A percentile compares a stretch with the other conserved stretches of the same genome.
Evolutionary conservation across 1,284 basidiomycete genomes (phyloP).

Genomic region (Leccinum colubrinum): DNA sequence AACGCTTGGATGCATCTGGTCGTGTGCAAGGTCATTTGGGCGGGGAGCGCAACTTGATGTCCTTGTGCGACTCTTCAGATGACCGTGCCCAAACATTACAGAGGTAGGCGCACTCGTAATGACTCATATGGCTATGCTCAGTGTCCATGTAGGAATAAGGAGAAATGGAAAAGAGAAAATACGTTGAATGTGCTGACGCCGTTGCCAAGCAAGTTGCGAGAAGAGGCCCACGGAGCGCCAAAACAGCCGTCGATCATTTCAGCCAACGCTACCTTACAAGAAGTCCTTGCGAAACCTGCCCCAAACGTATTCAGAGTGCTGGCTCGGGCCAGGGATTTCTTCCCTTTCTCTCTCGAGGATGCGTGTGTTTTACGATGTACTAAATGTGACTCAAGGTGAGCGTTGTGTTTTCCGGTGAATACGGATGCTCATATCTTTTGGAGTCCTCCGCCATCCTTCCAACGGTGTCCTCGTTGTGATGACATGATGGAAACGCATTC

Average conservation of each 20-base stretch:
- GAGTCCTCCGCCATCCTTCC: slow-evolving; percentile 44
- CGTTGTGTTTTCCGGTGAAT: not conserved
- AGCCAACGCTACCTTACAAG: slow-evolving; percentile 35
- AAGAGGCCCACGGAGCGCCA: not conserved
- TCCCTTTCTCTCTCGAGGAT: slow-evolving; percentile 48
- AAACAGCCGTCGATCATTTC: not conserved
- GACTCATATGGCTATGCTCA: slow-evolving; percentile 5
- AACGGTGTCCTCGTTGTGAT: slow-evolving; percentile 49
- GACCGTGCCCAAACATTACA: slow-evolving; percentile 31
- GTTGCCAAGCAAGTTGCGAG: not conserved
- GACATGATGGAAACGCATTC: slow-evolving; percentile 50
- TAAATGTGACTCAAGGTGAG: slow-evolving; percentile 51
- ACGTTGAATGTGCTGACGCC: slow-evolving; percentile 4
- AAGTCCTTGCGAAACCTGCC: slow-evolving; percentile 35
- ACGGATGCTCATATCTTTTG: slow-evolving; percentile 1
- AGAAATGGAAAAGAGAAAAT: slow-evolving; percentile 28
- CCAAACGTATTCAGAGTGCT: slow-evolving; percentile 44
- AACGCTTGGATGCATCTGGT: slow-evolving; percentile 27
- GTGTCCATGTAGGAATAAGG: slow-evolving; percentile 28
- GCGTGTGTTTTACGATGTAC: slow-evolving; percentile 49
- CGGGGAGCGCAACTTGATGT: slow-evolving; percentile 53
- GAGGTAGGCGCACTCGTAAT: slow-evolving; percentile 11
- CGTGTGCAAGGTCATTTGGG: slow-evolving; percentile 48
- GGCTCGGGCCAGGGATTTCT: slow-evolving; percentile 55
- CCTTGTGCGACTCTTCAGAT: slow-evolving; percentile 40